Base-by-base conservation (phyloP, 2,329 filamentous ascomycete genomes). In the Fusarium bactridioides region DNA sequence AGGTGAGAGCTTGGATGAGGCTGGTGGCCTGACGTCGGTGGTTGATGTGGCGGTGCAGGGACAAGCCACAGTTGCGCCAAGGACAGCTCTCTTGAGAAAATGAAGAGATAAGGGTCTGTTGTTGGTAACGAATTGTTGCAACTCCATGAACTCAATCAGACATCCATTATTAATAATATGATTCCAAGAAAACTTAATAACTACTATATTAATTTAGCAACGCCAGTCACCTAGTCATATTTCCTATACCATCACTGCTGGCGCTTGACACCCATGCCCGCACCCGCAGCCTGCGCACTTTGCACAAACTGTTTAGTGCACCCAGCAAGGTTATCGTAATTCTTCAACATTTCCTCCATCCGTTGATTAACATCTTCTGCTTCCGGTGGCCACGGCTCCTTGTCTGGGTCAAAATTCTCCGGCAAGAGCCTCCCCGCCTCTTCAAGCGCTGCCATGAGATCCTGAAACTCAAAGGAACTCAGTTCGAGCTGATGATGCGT, bases 1-100 rank as follows among this genome's bases (percentile, higher is more conserved):
- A 69, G 58, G 51, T 69, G 64, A 55, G 64, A 69, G 66, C 64
- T 64, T 58, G 65, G 37, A 43, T 68, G 65, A 37, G 65, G 64
- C 65, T 67, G 63, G 27, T 66, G 40, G 15, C 19, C 9, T 23
- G 45, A n/a, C 27, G 10, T n/a, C 5, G 21, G 27, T 18, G 21
- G 7, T 3, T 11, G 7, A 4, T n/a, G 27, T 48, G 45, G 45
- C 27, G 27, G 27, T 48, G 27, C 27, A n/a, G 3, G 7, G 7
- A 7, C 5, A 16, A 31, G 45, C 27, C 45, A 31, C 27, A 16
- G 6, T 31, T 48, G 9, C 27, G 10, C 9, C 27, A 29, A 29
- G 29, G 11, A 29, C 23, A 45, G 23, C 19, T 48, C 11, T 27
- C 18, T 27, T 15, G 3, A 16, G 27, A n/a, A 16, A 3, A 6